A percentile compares a stretch with the other conserved stretches of the same genome.
Conservation (phyloP, 148 eudicot genomes). For the Rhododendron kiyosumense region DNA sequence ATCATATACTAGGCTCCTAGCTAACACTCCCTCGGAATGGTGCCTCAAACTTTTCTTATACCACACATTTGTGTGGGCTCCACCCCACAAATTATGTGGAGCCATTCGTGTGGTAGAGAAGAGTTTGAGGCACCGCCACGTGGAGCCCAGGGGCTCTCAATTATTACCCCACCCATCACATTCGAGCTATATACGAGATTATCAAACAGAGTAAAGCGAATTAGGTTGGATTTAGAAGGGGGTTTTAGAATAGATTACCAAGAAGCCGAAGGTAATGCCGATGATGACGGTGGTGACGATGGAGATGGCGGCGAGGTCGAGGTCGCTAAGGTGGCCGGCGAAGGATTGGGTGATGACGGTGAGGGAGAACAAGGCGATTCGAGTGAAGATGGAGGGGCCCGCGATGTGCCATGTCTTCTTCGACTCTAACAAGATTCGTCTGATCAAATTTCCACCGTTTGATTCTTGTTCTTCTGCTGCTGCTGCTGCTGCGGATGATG, state of each 20-base stretch:
- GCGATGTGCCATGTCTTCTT: slow-evolving; percentile 30
- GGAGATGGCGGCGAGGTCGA: slow-evolving; percentile 28
- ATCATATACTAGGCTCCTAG: background rate
- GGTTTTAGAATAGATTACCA: slow-evolving; percentile 13
- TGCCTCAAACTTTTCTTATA: background rate
- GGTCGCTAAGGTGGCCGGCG: slow-evolving; percentile 33
- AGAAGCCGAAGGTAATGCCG: slow-evolving; percentile 24
- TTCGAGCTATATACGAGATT: background rate
- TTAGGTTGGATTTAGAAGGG: background rate
- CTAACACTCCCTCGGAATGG: background rate
- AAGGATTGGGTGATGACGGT: slow-evolving; percentile 24
- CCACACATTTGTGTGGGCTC: background rate
- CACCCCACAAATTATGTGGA: background rate
- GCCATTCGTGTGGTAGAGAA: background rate
- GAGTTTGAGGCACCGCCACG: background rate
- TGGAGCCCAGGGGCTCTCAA: background rate
- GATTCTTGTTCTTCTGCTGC: background rate
- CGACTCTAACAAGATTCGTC: slow-evolving; percentile 17
- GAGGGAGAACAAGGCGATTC: slow-evolving; percentile 25
- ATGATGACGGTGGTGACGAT: slow-evolving; percentile 32
- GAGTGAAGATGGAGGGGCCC: slow-evolving; percentile 27
- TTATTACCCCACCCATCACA: background rate
- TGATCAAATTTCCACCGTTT: slow-evolving; percentile 3
- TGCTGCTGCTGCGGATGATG: background rate
- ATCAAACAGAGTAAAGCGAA: background rate